Evolutionary conservation across 305 asterid genomes (phyloP), one percentile per base, ranked within the genome.

Genomic region (Solanum hybrid): DNA sequence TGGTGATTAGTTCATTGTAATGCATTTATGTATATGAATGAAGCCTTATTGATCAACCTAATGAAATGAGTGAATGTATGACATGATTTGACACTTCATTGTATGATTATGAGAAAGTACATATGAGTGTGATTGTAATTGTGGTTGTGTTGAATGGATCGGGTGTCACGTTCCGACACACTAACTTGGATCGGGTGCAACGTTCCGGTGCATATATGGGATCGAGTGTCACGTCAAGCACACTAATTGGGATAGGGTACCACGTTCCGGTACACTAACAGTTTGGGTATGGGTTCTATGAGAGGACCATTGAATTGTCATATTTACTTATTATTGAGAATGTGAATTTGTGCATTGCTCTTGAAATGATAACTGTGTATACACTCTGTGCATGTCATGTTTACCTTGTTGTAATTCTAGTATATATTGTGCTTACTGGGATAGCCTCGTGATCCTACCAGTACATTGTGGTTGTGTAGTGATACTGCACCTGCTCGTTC

Each of bases 131-230:
- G n/a, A 51, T 51, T 51, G 67, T 51, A 51, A 51, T 51, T 51
- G n/a, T 51, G n/a, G 67, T 51, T 51, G 67, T 51, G n/a, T 51
- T 51, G n/a, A 51, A 51, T 51, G n/a, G 67, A 16, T 0, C 67
- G n/a, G 67, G 67, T 51, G n/a, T 51, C n/a, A 51, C 9, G 67
- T 51, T 51, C 0, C 4, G 4, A 51, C 8, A 18, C 67, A 51
- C n/a, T 51, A 16, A 51, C 67, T 51, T 51, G 67, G 22, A 51
- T 51, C 9, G 4, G 1, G 67, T 51, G 67, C 67, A 8, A 51
- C 1, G 1, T 51, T 51, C 0, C 0, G n/a, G n/a, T 18, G n/a
- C 4, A 16, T 51, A 1, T 5, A 51, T 51, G 4, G n/a, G 67
- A 51, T 51, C n/a, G 9, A 0, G 67, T 51, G 67, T 51, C n/a